These are phyloP conservation scores for Pestalotiopsis sp. DNA, from an alignment of 2,329 filamentous ascomycete species.

Conservation along the genomic window DNA sequence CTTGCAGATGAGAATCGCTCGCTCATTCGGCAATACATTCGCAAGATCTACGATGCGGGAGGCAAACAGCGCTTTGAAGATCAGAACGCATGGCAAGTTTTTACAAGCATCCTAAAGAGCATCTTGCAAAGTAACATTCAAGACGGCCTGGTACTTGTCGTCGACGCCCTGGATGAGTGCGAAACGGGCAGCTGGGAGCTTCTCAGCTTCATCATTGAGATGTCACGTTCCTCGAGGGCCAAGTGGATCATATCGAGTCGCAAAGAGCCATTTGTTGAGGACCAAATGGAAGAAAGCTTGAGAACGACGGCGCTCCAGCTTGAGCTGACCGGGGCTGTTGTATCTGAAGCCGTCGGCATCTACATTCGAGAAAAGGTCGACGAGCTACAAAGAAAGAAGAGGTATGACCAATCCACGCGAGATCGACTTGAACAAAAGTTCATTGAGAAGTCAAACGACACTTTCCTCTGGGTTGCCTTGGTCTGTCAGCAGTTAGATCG, in stretches of 20 bases:
- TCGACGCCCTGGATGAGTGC: constrained; percentile 53
- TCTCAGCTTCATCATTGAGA: constrained; percentile 35
- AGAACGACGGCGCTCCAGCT: constrained; percentile 33
- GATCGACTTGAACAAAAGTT: background rate
- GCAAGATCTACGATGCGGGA: constrained; percentile 30
- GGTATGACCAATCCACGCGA: background rate
- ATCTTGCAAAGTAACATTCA: constrained; percentile 42
- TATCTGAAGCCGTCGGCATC: constrained; percentile 36
- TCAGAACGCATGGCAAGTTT: constrained; percentile 38
- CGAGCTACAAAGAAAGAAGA: background rate
- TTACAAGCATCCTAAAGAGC: constrained; percentile 39
- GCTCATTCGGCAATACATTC: constrained; percentile 36
- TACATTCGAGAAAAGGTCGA: constrained; percentile 40
- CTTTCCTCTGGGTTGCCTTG: constrained; percentile 48
- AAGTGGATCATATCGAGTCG: constrained; percentile 50
- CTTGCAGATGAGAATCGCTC: constrained; percentile 28
- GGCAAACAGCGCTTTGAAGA: constrained; percentile 38
- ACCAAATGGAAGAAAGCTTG: constrained; percentile 21
- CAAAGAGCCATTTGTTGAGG: constrained; percentile 38
- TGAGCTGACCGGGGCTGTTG: constrained; percentile 37
- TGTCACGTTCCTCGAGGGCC: constrained; percentile 19
- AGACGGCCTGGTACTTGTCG: constrained; percentile 34
- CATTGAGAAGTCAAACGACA: constrained; percentile 34
- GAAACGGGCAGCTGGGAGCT: constrained; percentile 28
- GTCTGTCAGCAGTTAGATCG: constrained; percentile 35